Evolutionary conservation across 306 rosid species (phyloP), one percentile per base, ranked within the genome.

Genomic region (Rosa persica): DNA sequence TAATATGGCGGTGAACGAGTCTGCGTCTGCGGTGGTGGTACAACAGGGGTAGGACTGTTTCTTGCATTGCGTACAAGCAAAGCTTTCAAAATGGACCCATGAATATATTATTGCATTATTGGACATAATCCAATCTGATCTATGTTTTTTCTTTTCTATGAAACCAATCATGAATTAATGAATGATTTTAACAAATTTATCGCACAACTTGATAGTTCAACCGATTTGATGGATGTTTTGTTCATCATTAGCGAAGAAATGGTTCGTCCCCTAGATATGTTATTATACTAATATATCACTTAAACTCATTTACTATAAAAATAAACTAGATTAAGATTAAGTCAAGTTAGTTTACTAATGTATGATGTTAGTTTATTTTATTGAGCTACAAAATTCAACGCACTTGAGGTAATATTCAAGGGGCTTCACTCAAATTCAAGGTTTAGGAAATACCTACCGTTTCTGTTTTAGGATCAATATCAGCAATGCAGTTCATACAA

Each of bases 11-110:
- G 23, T 52, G 58, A 52, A 19, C 58, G 19, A 52, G n/a, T 19
- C 57, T 51, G n/a, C 58, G 58, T 54, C 61, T 54, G 25, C 61
- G 61, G 17, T 60, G 66, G 36, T 60, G 65, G 15, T 22, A 22
- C 66, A 60, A 4, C 25, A 60, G 23, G 67, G 67, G 67, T 27
- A 25, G 38, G 67, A 61, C 67, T 25, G 9, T 36, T 13, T 57
- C 10, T 44, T 42, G 20, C 40, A 48, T 61, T 61, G 70, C 78
- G 60, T 61, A 75, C 46, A 75, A 75, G 10, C 60, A 44, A 75
- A 60, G 58, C 78, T 61, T 75, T 75, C 46, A 25, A 65, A 55
- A 43, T 27, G 70, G 55, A 73, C 77, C 48, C 67, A 39, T 12
- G 23, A 70, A n/a, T 27, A 51, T 16, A 7, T 6, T 55, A 25